phyloP scores from a whole-genome alignment of 225 moss, liverwort and hornwort species.

The Straminergon stramineum region DNA sequence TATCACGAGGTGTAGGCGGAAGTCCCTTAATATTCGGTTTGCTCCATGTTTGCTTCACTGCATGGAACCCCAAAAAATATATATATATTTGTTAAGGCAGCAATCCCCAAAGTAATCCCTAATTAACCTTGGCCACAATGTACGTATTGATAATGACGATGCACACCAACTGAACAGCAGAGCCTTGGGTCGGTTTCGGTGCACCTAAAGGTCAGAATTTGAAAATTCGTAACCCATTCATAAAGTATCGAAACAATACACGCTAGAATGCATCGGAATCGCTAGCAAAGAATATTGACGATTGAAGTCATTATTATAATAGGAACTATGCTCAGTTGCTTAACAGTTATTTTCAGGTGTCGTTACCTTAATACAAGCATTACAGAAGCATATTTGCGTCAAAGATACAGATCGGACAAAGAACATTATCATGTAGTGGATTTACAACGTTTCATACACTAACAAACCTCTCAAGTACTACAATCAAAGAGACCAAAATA shows the following conservation, averaged over 20 bases:
- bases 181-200: background rate
- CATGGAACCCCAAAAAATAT: background rate
- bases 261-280: background rate
- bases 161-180: background rate
- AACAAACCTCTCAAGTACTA: background rate
- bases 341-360: too few relatives aligned
- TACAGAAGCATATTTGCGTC: background rate
- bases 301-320: background rate
- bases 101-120: background rate
- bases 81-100: background rate
- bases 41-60: slow-evolving; percentile 68
- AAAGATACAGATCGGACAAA: background rate
- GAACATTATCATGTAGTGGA: background rate
- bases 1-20: slow-evolving; percentile 87
- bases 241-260: background rate
- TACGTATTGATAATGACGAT: background rate
- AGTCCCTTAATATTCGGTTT: slow-evolving; percentile 86
- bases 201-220: background rate
- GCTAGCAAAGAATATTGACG: background rate
- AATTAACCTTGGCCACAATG: background rate
- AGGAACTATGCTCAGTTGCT: background rate
- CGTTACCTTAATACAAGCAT: background rate
- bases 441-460: background rate
- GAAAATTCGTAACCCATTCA: background rate
- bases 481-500: background rate